phyloP scores from a whole-genome alignment of 139 green algal species.

The Axilococcus clingmanii region DNA sequence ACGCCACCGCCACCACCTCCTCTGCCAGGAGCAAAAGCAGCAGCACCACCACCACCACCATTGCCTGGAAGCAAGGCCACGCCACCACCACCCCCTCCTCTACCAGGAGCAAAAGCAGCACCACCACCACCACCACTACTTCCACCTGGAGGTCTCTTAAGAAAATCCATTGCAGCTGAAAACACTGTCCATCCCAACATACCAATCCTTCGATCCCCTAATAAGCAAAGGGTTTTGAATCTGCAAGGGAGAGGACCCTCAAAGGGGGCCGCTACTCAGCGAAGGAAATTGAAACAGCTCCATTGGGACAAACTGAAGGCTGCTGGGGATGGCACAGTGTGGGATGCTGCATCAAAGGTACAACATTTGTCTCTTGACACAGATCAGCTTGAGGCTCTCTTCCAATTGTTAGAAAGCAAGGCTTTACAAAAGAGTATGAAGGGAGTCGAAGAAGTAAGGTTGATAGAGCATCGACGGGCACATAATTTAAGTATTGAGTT shows the following conservation, averaged over 20 bases:
- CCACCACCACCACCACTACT: neutral
- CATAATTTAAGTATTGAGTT: slow-evolving; percentile 83
- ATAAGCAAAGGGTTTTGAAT: neutral
- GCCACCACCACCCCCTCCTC: slow-evolving; percentile 13
- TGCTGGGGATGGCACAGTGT: slow-evolving; percentile 48
- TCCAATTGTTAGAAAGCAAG: slow-evolving; percentile 25
- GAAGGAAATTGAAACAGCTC: slow-evolving; percentile 60
- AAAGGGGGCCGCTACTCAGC: slow-evolving; percentile 27
- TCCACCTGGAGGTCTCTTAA: neutral
- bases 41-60: slow-evolving; percentile 26
- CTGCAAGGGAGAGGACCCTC: neutral
- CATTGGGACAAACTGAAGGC: slow-evolving; percentile 76
- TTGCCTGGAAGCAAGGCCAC: slow-evolving; percentile 6
- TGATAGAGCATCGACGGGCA: slow-evolving; percentile 68
- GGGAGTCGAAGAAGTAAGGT: slow-evolving; percentile 25
- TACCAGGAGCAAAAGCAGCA: slow-evolving; percentile 4
- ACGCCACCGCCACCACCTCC: slow-evolving; percentile 29
- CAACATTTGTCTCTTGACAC: slow-evolving; percentile 36
- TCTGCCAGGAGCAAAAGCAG: slow-evolving; percentile 15
- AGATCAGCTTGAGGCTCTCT: slow-evolving; percentile 54
- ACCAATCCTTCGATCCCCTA: neutral
- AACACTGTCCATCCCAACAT: neutral
- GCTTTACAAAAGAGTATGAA: slow-evolving; percentile 9
- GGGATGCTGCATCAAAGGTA: slow-evolving; percentile 23
- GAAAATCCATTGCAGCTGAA: neutral